Conservation (phyloP, 2,329 filamentous ascomycete species). For the Lasiodiplodia theobromae region DNA sequence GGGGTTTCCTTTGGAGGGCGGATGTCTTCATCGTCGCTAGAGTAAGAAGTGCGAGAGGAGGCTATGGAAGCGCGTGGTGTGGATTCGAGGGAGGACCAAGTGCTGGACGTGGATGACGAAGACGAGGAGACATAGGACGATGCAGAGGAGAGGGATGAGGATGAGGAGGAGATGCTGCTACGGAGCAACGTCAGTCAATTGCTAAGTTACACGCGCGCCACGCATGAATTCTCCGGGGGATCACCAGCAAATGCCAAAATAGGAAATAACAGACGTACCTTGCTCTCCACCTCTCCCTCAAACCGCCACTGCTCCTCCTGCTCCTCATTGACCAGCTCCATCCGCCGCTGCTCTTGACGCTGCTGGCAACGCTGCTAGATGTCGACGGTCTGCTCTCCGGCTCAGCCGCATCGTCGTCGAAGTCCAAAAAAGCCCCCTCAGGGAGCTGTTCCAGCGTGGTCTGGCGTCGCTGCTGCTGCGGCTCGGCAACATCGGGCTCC, state of each 20-base stretch:
- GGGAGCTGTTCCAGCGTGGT: background rate
- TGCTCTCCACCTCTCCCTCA: conserved; percentile 6
- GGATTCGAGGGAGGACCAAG: conserved; percentile 6
- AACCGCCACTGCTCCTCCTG: conserved; percentile 1
- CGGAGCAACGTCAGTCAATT: background rate
- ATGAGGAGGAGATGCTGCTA: background rate
- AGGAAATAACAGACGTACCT: conserved; percentile 8
- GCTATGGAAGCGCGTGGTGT: conserved; percentile 9
- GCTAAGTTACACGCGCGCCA: background rate
- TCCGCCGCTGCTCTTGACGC: background rate
- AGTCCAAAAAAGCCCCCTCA: background rate
- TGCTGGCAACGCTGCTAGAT: background rate
- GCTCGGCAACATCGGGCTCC: background rate
- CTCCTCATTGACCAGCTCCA: conserved; percentile 11
- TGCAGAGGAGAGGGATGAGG: background rate
- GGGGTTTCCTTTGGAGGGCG: background rate
- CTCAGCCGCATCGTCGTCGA: background rate
- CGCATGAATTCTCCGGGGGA: background rate
- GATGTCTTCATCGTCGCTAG: background rate
- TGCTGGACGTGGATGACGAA: background rate
- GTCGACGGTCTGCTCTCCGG: background rate
- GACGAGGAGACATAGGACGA: background rate
- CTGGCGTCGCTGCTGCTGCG: background rate
- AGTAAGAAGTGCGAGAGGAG: conserved; percentile 3
- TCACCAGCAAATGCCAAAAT: background rate